phyloP scores from a whole-genome alignment of 2,329 filamentous ascomycete genomes.

The Neurospora sp. region DNA sequence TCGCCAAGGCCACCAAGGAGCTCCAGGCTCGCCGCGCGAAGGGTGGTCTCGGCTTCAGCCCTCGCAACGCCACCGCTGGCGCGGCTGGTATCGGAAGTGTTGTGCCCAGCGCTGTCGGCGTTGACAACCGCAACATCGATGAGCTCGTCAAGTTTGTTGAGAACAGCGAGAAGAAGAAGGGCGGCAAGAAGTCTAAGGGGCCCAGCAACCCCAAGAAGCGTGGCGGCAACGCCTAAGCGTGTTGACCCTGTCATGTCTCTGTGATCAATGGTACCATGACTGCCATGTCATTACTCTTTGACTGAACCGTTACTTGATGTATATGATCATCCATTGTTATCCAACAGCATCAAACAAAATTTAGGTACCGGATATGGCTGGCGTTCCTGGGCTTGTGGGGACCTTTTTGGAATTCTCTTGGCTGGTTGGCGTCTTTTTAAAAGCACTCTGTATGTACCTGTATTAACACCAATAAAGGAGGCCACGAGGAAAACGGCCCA shows the following conservation, averaged over 20 bases:
- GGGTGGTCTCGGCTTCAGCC: conserved; percentile 58
- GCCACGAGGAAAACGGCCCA: background rate
- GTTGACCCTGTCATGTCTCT: background rate
- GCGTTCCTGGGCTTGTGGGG: background rate
- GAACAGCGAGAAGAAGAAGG: conserved; percentile 47
- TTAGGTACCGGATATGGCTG: background rate
- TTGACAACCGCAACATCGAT: conserved; percentile 80
- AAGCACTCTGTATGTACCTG: background rate
- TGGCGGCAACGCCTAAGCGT: conserved; percentile 21
- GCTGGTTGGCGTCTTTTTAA: background rate
- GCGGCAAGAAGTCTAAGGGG: conserved; percentile 41
- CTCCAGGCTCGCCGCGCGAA: conserved; percentile 65
- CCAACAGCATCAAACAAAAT: background rate
- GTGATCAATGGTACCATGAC: background rate
- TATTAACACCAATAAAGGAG: background rate
- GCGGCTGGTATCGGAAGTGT: conserved; percentile 31
- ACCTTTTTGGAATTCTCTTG: background rate
- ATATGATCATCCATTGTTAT: background rate
- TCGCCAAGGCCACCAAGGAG: conserved; percentile 89
- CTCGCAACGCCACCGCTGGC: conserved; percentile 38
- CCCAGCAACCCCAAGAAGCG: conserved; percentile 47
- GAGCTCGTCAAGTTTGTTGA: conserved; percentile 94
- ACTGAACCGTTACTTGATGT: background rate
- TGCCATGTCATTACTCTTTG: background rate
- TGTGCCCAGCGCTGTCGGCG: conserved; percentile 32